phyloP scores from a whole-genome alignment of 179 eudicot genomes.

The Vitellaria paradoxa region DNA sequence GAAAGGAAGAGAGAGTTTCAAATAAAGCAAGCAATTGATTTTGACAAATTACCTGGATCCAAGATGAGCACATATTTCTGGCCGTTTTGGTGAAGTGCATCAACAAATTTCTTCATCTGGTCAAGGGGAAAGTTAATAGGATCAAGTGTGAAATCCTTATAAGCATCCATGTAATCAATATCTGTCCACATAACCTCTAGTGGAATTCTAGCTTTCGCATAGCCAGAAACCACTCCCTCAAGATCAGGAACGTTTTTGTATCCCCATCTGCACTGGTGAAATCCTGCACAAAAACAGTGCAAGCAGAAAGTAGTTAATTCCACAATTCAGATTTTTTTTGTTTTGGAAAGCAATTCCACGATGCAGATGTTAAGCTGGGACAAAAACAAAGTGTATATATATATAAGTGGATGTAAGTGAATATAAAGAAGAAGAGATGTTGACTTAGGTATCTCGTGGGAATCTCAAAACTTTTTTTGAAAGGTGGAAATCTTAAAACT shows the following conservation, averaged over 20 bases:
- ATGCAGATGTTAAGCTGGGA: too few species aligned
- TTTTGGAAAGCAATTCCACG: too few species aligned
- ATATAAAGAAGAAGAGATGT: too few species aligned
- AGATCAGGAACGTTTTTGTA: slow-evolving; percentile 54
- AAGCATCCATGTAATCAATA: slow-evolving; percentile 74
- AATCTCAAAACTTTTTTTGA: too few species aligned
- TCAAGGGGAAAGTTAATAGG: slow-evolving; percentile 61
- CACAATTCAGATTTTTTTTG: too few species aligned
- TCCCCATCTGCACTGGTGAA: slow-evolving; percentile 74
- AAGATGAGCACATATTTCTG: slow-evolving; percentile 62
- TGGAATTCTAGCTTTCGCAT: slow-evolving; percentile 57
- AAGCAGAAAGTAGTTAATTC: background rate
- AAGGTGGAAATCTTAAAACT: too few species aligned
- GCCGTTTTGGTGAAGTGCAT: slow-evolving; percentile 49
- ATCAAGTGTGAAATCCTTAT: slow-evolving; percentile 66
- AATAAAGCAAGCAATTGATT: too few species aligned
- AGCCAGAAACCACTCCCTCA: slow-evolving; percentile 57
- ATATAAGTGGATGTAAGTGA: too few species aligned
- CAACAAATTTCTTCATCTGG: slow-evolving; percentile 50
- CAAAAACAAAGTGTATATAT: too few species aligned
- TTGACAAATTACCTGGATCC: slow-evolving; percentile 57
- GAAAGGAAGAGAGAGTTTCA: too few species aligned
- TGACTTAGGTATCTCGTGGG: too few species aligned
- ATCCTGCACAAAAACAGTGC: slow-evolving; percentile 35
- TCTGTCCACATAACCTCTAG: slow-evolving; percentile 83